A percentile compares a stretch with the other conserved stretches of the same genome.
These are phyloP conservation scores for Paraphoma chrysanthemicola DNA, from an alignment of 2,329 filamentous ascomycete species.

Conservation along the genomic window DNA sequence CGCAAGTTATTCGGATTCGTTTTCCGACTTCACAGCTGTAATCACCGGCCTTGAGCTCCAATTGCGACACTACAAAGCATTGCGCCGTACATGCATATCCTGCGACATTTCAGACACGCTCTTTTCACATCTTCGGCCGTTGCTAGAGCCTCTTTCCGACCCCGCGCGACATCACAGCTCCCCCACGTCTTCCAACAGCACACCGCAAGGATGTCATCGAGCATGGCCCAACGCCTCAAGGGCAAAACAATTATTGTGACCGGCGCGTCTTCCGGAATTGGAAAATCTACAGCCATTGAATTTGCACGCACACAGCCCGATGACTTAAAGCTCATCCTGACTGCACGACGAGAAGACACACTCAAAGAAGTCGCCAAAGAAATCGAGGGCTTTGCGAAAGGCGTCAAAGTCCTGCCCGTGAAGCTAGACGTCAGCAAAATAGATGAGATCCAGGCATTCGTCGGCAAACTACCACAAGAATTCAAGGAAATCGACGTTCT, in stretches of 20 bases:
- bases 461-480: slow-evolving; percentile 76
- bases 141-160: slow-evolving; percentile 15
- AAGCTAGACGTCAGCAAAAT: slow-evolving; percentile 87
- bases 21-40: neutral
- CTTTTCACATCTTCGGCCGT: slow-evolving; percentile 24
- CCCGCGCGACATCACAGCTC: slow-evolving; percentile 15
- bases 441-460: slow-evolving; percentile 75
- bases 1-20: neutral
- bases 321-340: slow-evolving; percentile 82
- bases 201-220: slow-evolving; percentile 67
- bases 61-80: slow-evolving; percentile 9
- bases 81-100: slow-evolving; percentile 29
- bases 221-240: slow-evolving; percentile 80
- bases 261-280: slow-evolving; percentile 92
- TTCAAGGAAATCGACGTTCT: slow-evolving; percentile 86
- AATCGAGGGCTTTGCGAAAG: slow-evolving; percentile 75
- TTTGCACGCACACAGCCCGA: slow-evolving; percentile 86
- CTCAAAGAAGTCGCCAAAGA: slow-evolving; percentile 78
- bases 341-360: slow-evolving; percentile 82
- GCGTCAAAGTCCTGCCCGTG: slow-evolving; percentile 79
- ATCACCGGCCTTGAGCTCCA: neutral
- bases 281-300: slow-evolving; percentile 81
- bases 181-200: slow-evolving; percentile 18
- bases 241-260: slow-evolving; percentile 94
- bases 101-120: slow-evolving; percentile 13